Percentiles rank a stretch among this genome's conserved stretches.
Evolutionary conservation across 1,284 basidiomycete species (phyloP).

Genomic region (Nidula niveotomentosa): DNA sequence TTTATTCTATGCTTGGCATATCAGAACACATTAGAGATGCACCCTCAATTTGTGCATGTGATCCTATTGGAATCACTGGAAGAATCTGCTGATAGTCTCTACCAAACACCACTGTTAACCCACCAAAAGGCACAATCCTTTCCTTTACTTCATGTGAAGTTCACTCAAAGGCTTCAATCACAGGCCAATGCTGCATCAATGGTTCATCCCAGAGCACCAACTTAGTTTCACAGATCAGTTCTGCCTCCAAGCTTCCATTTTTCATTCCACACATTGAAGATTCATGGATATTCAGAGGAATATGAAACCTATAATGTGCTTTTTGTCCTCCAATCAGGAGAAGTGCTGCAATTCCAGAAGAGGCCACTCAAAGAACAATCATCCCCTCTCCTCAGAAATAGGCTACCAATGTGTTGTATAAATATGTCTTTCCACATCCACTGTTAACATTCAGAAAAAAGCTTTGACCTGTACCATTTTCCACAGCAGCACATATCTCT

Average conservation of each 20-base stretch:
- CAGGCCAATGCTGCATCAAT: conserved; percentile 6
- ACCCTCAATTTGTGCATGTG: not conserved
- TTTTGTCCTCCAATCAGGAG: conserved; percentile 37
- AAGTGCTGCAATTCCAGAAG: conserved; percentile 43
- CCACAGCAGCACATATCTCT: conserved; percentile 19
- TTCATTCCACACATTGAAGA: conserved; percentile 26
- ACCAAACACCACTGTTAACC: not conserved
- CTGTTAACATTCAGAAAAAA: conserved; percentile 21
- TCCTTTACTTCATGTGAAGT: not conserved
- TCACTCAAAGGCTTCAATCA: not conserved
- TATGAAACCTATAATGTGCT: conserved; percentile 40
- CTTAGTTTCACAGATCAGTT: conserved; percentile 18
- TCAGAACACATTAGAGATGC: too few species aligned
- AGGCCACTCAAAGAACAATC: conserved; percentile 42
- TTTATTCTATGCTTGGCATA: too few species aligned
- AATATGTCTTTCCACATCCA: conserved; percentile 19
- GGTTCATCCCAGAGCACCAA: conserved; percentile 39
- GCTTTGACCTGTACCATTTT: conserved; percentile 9
- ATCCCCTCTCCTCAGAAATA: conserved; percentile 2
- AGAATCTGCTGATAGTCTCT: not conserved
- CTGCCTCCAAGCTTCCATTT: conserved; percentile 20
- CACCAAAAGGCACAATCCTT: not conserved
- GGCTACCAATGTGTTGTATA: conserved; percentile 17
- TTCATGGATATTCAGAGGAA: conserved; percentile 31
- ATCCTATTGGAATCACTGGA: not conserved